Evolutionary conservation across 2,329 filamentous ascomycete species (phyloP).

Genomic region (Xylariales sp.): DNA sequence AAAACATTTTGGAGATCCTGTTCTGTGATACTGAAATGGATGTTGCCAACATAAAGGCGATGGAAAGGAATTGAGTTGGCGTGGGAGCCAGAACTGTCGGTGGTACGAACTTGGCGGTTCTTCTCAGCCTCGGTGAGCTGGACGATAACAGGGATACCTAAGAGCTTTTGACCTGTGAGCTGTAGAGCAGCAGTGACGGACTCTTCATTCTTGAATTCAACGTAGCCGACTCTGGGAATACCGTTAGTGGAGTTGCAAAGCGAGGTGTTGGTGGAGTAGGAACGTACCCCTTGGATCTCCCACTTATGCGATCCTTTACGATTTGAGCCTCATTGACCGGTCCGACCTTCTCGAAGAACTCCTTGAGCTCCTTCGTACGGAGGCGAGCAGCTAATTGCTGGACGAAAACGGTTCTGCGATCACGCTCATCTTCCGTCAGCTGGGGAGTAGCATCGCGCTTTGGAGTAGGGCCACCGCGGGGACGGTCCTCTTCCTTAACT

Average conservation of each 20-base stretch:
- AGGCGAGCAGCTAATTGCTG: constrained; percentile 95
- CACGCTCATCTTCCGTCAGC: constrained; percentile 90
- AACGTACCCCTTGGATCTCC: constrained; percentile 90
- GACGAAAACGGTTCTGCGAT: constrained; percentile 95
- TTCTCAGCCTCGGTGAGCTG: constrained; percentile 99
- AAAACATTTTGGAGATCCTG: constrained; percentile 94
- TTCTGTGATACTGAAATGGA: constrained; percentile 98
- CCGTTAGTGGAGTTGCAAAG: constrained; percentile 30
- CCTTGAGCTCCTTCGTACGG: constrained; percentile 85
- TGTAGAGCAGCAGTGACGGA: constrained; percentile 90
- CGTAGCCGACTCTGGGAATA: constrained; percentile 82
- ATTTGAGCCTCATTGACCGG: constrained; percentile 97
- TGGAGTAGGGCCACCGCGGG: constrained; percentile 29
- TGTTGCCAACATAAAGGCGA: constrained; percentile 97
- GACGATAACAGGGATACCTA: constrained; percentile 98
- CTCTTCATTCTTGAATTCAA: constrained; percentile 96
- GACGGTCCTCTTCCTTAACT: constrained; percentile 45
- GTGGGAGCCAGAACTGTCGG: constrained; percentile 63
- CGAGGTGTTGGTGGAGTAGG: background rate
- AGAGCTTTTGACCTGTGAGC: constrained; percentile 96
- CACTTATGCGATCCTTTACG: constrained; percentile 94
- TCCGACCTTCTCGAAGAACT: constrained; percentile 93
- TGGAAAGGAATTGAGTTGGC: constrained; percentile 91
- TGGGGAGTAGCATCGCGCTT: constrained; percentile 59
- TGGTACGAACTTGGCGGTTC: constrained; percentile 89